A percentile compares a stretch with the other conserved stretches of the same genome.
Evolutionary conservation across 164 flowering plant genomes (phyloP).

Genomic region (Liriodendron chinense): DNA sequence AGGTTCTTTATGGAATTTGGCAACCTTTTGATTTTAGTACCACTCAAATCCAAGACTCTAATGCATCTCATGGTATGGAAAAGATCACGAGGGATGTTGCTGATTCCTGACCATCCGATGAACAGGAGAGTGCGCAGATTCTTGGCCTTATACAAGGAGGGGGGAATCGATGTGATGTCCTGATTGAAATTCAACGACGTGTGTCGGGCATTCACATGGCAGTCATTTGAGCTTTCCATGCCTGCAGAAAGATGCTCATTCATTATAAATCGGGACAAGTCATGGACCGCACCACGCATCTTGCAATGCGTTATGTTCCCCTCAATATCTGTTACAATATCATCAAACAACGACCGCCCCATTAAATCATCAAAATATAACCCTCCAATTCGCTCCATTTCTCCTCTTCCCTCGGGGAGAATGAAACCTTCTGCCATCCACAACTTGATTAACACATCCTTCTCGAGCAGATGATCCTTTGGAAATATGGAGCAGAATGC

Average conservation of each 20-base stretch:
- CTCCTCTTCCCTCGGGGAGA: constrained; percentile 1
- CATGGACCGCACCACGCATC: constrained; percentile 14
- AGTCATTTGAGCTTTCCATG: neutral
- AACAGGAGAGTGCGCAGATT: constrained; percentile 4
- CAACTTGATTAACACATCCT: constrained; percentile 11
- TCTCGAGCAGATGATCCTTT: constrained; percentile 5
- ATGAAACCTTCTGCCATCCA: constrained; percentile 25
- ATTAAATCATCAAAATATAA: constrained; percentile 15
- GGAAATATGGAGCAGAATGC: constrained; percentile 26
- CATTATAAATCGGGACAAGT: neutral
- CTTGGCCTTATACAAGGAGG: neutral
- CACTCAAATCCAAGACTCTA: neutral
- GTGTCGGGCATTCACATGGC: neutral
- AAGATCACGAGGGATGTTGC: neutral
- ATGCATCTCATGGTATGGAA: neutral
- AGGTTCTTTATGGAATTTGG: neutral
- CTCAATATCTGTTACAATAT: neutral
- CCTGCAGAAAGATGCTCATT: neutral
- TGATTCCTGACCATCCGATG: neutral
- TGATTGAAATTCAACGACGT: neutral
- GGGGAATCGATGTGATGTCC: neutral
- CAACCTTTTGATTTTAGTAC: neutral
- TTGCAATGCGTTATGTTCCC: neutral
- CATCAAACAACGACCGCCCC: constrained; percentile 7
- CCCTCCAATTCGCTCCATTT: constrained; percentile 10